phyloP scores from a whole-genome alignment of 768 basidiomycete species.

The Leccinellum albellum region DNA sequence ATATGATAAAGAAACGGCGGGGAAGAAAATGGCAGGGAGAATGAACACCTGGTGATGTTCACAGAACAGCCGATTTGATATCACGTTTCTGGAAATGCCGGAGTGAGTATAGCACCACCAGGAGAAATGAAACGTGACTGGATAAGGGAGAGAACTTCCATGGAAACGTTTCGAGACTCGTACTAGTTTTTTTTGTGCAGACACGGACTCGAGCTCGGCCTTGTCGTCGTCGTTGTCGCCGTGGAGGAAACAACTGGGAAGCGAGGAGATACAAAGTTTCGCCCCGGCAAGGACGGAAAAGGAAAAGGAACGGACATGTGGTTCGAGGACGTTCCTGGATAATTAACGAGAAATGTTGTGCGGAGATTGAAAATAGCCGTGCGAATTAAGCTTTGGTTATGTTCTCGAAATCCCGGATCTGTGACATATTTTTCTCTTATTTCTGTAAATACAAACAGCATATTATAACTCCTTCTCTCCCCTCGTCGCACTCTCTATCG shows the following conservation, averaged over 20 bases:
- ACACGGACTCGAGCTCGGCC: background rate
- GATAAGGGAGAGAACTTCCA: constrained; percentile 10
- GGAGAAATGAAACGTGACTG: constrained; percentile 22
- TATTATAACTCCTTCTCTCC: constrained; percentile 26
- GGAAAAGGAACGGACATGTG: constrained; percentile 15
- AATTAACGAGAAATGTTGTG: constrained; percentile 26
- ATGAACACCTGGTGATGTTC: constrained; percentile 29
- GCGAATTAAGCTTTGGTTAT: constrained; percentile 36
- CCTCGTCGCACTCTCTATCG: constrained; percentile 13
- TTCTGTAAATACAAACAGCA: constrained; percentile 39
- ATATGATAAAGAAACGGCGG: constrained; percentile 20
- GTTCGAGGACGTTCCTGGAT: constrained; percentile 32
- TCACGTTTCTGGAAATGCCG: constrained; percentile 31
- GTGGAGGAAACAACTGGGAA: constrained; percentile 8
- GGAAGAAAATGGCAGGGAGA: constrained; percentile 10
- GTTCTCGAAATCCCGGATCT: constrained; percentile 39
- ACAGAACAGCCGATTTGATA: constrained; percentile 32
- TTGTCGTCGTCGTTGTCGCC: background rate
- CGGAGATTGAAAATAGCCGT: constrained; percentile 34
- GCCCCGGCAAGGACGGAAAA: constrained; percentile 19
- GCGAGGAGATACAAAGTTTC: constrained; percentile 15
- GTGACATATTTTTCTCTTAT: constrained; percentile 39
- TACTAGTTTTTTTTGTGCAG: background rate
- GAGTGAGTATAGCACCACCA: constrained; percentile 10
- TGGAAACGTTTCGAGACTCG: constrained; percentile 18